These are phyloP conservation scores for Barbatosphaeria neglecta DNA, from an alignment of 495 filamentous ascomycete species.

Conservation along the genomic window DNA sequence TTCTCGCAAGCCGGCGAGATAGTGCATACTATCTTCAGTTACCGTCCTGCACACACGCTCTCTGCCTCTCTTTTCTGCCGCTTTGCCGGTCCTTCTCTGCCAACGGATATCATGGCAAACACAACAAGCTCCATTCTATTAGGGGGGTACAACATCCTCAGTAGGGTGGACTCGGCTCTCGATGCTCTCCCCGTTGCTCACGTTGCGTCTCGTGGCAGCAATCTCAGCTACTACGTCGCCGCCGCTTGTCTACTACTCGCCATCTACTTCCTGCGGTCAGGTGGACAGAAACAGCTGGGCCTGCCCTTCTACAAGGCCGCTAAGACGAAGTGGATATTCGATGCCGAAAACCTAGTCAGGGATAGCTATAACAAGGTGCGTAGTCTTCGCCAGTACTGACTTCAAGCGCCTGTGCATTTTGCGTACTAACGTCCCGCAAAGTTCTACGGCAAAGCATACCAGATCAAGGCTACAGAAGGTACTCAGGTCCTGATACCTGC, in stretches of 20 bases:
- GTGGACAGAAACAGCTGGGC: conserved; percentile 10
- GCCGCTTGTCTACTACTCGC: conserved; percentile 10
- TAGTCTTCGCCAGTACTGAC: too few species aligned
- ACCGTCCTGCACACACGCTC: background rate
- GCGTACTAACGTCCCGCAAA: conserved; percentile 1
- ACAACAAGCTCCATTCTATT: background rate
- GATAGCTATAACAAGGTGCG: conserved; percentile 24
- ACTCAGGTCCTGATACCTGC: conserved; percentile 22
- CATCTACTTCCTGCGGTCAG: conserved; percentile 4
- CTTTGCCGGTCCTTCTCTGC: background rate
- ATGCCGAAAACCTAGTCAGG: conserved; percentile 17
- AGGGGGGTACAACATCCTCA: conserved; percentile 2
- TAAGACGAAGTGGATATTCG: conserved; percentile 24
- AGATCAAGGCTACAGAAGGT: conserved; percentile 28
- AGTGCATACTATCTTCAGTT: background rate
- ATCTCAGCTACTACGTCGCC: conserved; percentile 19
- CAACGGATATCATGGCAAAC: background rate
- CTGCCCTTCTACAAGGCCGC: conserved; percentile 20
- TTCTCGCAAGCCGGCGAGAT: too few species aligned
- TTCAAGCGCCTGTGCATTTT: background rate
- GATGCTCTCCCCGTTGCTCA: background rate
- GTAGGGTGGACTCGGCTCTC: background rate
- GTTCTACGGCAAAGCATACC: conserved; percentile 17
- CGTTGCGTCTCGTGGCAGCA: conserved; percentile 19
- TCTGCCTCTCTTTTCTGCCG: background rate